Percentiles rank a stretch among this genome's conserved stretches.
These are phyloP conservation scores for Platanthera zijinensis DNA, from an alignment of 106 monocot genomes.

Conservation along the genomic window DNA sequence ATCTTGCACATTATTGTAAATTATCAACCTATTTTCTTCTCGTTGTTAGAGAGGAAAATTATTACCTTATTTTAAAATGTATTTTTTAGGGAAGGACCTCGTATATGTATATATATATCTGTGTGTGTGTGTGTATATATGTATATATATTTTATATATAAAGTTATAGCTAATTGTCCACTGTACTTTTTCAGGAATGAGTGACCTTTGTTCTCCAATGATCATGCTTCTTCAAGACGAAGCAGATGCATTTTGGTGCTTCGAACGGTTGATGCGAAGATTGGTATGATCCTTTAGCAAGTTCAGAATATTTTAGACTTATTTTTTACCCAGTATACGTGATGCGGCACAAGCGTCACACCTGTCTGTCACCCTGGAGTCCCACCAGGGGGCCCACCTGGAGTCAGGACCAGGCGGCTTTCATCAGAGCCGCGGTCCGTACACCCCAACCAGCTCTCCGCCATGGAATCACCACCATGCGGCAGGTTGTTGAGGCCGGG, in stretches of 20 bases:
- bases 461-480: no score
- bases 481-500: no score
- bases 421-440: no score
- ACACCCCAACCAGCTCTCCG: no score
- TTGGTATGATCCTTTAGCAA: slow-evolving; percentile 38
- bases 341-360: no score
- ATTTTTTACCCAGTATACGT: neutral
- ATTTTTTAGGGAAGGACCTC: neutral
- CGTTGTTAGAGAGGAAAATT: neutral
- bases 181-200: slow-evolving; percentile 55
- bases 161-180: neutral
- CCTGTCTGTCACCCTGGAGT: no score
- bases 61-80: neutral
- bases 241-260: slow-evolving; percentile 94
- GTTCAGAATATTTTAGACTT: neutral
- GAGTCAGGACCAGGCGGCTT: no score
- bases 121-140: no score
- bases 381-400: no score
- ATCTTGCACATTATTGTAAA: neutral
- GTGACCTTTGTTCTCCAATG: slow-evolving; percentile 93
- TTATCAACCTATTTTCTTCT: neutral
- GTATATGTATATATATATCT: no score
- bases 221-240: slow-evolving; percentile 84
- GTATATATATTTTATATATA: neutral
- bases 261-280: slow-evolving; percentile 88